Conservation (phyloP, 768 basidiomycete species). For the Peribolospora kevripleyi region DNA sequence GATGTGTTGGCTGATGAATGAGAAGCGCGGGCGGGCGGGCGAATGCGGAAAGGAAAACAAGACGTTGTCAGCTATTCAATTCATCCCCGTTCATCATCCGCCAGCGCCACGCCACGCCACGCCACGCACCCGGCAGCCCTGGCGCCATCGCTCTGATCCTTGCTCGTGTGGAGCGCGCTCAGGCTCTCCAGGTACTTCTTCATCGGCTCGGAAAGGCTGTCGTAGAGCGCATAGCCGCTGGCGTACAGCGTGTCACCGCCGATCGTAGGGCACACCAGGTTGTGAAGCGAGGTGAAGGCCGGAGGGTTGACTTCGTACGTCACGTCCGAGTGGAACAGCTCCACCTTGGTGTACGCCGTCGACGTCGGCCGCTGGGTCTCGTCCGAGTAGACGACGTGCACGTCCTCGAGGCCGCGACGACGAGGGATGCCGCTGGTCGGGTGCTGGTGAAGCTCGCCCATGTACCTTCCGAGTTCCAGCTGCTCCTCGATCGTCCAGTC, state of each 20-base stretch:
- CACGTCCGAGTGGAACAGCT: slow-evolving; percentile 64
- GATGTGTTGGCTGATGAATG: no score
- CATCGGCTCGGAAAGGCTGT: slow-evolving; percentile 46
- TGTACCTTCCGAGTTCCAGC: slow-evolving; percentile 44
- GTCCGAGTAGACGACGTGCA: slow-evolving; percentile 16
- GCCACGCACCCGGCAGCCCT: slow-evolving; percentile 25
- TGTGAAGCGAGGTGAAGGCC: slow-evolving; percentile 46
- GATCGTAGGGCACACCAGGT: slow-evolving; percentile 41
- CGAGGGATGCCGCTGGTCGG: slow-evolving; percentile 2
- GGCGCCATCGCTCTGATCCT: slow-evolving; percentile 51
- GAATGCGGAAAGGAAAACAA: no score
- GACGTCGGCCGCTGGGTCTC: slow-evolving; percentile 6
- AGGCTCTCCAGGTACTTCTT: slow-evolving; percentile 54
- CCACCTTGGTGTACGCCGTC: slow-evolving; percentile 41
- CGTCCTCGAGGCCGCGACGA: slow-evolving; percentile 15
- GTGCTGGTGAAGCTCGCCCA: slow-evolving; percentile 20
- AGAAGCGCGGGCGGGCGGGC: no score
- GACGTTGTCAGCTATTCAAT: no score
- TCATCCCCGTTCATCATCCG: no score
- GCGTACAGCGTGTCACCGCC: slow-evolving; percentile 65
- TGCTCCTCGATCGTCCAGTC: slow-evolving; percentile 43
- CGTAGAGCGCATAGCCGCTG: slow-evolving; percentile 64
- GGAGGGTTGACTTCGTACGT: slow-evolving; percentile 57
- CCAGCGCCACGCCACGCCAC: no score
- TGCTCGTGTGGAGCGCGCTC: slow-evolving; percentile 47